Base-by-base conservation (phyloP, 192 early-diverging fungal genomes). In the Gamsiella multidivaricata region DNA sequence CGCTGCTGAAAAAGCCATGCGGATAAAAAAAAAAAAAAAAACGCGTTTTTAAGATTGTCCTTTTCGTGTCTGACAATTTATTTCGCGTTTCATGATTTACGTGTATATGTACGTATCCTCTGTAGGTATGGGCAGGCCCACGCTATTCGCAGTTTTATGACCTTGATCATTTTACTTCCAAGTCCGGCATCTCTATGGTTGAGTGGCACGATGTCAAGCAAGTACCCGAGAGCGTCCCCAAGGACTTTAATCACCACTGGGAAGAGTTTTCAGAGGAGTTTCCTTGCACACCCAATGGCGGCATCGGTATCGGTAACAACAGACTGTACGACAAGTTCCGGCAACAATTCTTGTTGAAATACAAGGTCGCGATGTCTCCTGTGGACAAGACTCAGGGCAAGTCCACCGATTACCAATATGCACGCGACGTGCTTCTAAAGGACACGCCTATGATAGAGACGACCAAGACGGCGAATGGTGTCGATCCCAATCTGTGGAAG, bases 181-280 rank as follows among this genome's bases (percentile, higher is more conserved):
- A 62, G 54, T 71, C 69, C 23, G 61, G 61, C n/a, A 71, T 71
- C 54, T 26, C 51, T 1, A 46, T 71, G 15, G 12, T 71, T 23
- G 69, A 71, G 23, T 71, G 69, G 69, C 59, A 71, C 45, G 69
- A 71, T 45, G 15, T 71, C 69, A 71, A 71, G 54, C 43, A 63
- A 49, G 61, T 54, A 0, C 69, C 69, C 25, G 69, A 71, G 34
- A 31, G 25, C 0, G 60, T 63, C 12, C 61, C 59, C 23, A 54
- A 14, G 5, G n/a, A 56, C 4, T 63, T 71, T 28, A 28, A 22
- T 20, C 59, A 29, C 11, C 69, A 63, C 8, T 71, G 69, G 69
- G 34, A 52, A 32, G 69, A 71, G 5, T 71, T 71, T 54, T 55
- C 69, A 2, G 69, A 71, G 15, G 69, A 63, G 20, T 39, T 71